Evolutionary conservation across 2,329 filamentous ascomycete genomes (phyloP), one percentile per base, ranked within the genome.

Genomic region (Neoarthrinium moseri): DNA sequence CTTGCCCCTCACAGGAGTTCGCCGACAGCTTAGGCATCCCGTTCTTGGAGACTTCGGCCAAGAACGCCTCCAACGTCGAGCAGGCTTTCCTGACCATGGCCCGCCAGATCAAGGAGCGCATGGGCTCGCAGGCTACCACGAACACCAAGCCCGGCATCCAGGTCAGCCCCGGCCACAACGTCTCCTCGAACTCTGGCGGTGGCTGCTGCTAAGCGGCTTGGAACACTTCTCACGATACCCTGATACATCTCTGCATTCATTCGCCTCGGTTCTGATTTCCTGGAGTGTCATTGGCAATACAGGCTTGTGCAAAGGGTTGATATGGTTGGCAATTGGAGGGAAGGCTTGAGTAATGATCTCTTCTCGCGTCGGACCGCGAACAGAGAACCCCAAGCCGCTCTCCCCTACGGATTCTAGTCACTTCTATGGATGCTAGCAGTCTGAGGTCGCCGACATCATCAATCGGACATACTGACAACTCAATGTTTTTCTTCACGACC

Each of bases 71-170:
- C 75, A 99, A 99, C 71, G 94, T 99, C 69, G 94, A 99, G 78
- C 94, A 99, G 76, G 92, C 94, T 65, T 99, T 99, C 86, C 75
- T 99, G 75, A 99, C 94, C 70, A 99, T 99, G 94, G 94, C 94
- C 61, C 87, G 94, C 71, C 94, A 99, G 75, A 99, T 99, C 78
- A 99, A 99, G 83, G 92, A 97, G 79, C 88, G 94, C 65, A 99
- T 99, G 92, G 94, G 94, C 63, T 96, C 90, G 59, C 94, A 92
- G 54, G 87, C 89, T 35, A 87, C 87, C 56, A 91, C 91, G 77
- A 97, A 97, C 83, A 95, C 92, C 77, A 99, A 97, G 80, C 92
- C 92, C 56, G 95, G 89, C 61, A 91, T 99, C 61, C 91, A 96
- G 69, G 94, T 99, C 62, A 89, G 91, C 49, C 87, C 91, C 67